Conservation (phyloP, 257 asterid species). For the Rhazya stricta region DNA sequence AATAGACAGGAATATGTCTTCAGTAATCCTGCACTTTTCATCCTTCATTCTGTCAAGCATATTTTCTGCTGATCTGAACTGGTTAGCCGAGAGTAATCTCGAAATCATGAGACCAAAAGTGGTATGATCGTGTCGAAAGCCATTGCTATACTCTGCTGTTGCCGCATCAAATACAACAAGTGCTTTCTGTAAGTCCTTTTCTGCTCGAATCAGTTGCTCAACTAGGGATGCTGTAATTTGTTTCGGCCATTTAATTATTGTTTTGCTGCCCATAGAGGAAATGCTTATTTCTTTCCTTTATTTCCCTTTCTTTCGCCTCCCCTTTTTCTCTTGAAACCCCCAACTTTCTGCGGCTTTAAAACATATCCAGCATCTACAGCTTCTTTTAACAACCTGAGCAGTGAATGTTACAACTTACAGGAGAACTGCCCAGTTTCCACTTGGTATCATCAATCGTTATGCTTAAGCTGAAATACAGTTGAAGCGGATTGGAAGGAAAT, state of each 20-base stretch:
- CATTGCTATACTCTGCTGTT: slow-evolving; percentile 72
- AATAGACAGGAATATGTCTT: slow-evolving; percentile 60
- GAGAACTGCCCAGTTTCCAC: background rate
- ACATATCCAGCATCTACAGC: background rate
- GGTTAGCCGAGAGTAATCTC: slow-evolving; percentile 64
- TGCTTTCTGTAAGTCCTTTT: slow-evolving; percentile 72
- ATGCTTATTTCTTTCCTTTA: background rate
- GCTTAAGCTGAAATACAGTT: background rate
- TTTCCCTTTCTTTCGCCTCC: background rate
- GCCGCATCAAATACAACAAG: slow-evolving; percentile 78
- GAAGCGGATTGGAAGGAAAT: background rate
- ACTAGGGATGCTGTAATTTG: slow-evolving; percentile 66
- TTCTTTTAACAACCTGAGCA: background rate
- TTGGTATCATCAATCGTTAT: background rate
- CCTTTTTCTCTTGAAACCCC: slow-evolving; percentile 8
- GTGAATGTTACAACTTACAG: background rate
- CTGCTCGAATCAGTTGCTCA: slow-evolving; percentile 61
- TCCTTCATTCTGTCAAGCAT: slow-evolving; percentile 66
- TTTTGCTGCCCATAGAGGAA: slow-evolving; percentile 40
- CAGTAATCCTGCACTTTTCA: slow-evolving; percentile 54
- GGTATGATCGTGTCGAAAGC: slow-evolving; percentile 57
- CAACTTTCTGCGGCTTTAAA: background rate
- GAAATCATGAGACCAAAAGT: slow-evolving; percentile 59
- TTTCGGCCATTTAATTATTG: slow-evolving; percentile 67
- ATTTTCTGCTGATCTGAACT: slow-evolving; percentile 57